These are phyloP conservation scores for Afroboletus lepidellus DNA, from an alignment of 1,284 basidiomycete genomes.

Conservation along the genomic window DNA sequence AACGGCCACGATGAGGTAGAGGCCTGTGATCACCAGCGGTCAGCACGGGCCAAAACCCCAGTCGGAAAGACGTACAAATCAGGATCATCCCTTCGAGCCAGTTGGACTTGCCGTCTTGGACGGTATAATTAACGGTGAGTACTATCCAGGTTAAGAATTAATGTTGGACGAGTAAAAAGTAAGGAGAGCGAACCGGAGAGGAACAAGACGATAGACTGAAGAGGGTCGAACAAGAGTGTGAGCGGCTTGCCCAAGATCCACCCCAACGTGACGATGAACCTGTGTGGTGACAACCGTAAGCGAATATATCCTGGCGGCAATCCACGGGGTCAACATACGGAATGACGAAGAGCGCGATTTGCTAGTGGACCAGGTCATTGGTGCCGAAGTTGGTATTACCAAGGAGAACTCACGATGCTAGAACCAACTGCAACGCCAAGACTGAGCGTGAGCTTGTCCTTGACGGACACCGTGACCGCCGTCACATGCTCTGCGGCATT, in stretches of 20 bases:
- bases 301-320: conserved; percentile 43
- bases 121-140: conserved; percentile 76
- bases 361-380: conserved; percentile 43
- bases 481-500: conserved; percentile 78
- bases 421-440: conserved; percentile 88
- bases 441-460: conserved; percentile 71
- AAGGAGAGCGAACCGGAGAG: conserved; percentile 38
- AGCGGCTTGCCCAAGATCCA: conserved; percentile 73
- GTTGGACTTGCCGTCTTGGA: conserved; percentile 82
- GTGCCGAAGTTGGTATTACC: not conserved
- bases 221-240: conserved; percentile 78
- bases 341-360: conserved; percentile 88
- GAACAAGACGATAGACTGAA: conserved; percentile 67
- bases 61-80: conserved; percentile 45
- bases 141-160: conserved; percentile 37
- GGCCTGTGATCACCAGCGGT: conserved; percentile 33
- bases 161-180: too few relatives aligned
- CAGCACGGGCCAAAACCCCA: not conserved
- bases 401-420: conserved; percentile 63
- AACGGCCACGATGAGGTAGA: conserved; percentile 38
- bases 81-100: conserved; percentile 78
- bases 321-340: conserved; percentile 56
- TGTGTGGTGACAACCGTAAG: conserved; percentile 52
- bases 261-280: conserved; percentile 60
- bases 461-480: conserved; percentile 80